phyloP scores from a whole-genome alignment of 805 yeast species.

The Candida jianshihensis region DNA sequence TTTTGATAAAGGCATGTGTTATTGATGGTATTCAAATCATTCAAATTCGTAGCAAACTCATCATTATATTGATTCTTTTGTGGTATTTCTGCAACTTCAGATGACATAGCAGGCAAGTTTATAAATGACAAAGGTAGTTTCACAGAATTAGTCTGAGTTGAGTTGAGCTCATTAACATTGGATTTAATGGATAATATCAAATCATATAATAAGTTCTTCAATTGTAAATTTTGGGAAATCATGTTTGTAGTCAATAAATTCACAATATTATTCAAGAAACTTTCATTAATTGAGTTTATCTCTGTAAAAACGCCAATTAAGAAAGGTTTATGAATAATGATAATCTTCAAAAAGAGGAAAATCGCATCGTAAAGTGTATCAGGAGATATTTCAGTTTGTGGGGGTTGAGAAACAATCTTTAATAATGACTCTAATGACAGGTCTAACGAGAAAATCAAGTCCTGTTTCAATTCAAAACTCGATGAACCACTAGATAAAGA shows the following conservation, averaged over 20 bases:
- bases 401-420: conserved; percentile 16
- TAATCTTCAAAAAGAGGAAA: conserved; percentile 43
- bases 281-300: conserved; percentile 35
- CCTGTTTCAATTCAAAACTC: conserved; percentile 22
- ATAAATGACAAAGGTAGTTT: conserved; percentile 22
- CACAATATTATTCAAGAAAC: conserved; percentile 41
- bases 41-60: not conserved
- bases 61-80: conserved; percentile 6
- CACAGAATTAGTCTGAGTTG: conserved; percentile 20
- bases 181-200: conserved; percentile 47
- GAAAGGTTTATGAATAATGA: conserved; percentile 50
- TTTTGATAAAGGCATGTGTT: conserved; percentile 24
- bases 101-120: conserved; percentile 18
- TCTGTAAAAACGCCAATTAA: conserved; percentile 40
- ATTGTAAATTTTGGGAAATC: conserved; percentile 38
- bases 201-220: conserved; percentile 53
- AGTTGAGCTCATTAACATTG: conserved; percentile 20
- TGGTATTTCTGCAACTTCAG: conserved; percentile 1
- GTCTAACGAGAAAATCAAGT: conserved; percentile 34
- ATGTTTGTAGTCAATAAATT: conserved; percentile 37
- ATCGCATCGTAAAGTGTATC: conserved; percentile 25
- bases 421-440: conserved; percentile 31
- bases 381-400: conserved; percentile 10
- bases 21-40: conserved; percentile 12
- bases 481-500: conserved; percentile 13